Conservation (phyloP, 2,329 filamentous ascomycete species). For the Fusarium drepaniforme region DNA sequence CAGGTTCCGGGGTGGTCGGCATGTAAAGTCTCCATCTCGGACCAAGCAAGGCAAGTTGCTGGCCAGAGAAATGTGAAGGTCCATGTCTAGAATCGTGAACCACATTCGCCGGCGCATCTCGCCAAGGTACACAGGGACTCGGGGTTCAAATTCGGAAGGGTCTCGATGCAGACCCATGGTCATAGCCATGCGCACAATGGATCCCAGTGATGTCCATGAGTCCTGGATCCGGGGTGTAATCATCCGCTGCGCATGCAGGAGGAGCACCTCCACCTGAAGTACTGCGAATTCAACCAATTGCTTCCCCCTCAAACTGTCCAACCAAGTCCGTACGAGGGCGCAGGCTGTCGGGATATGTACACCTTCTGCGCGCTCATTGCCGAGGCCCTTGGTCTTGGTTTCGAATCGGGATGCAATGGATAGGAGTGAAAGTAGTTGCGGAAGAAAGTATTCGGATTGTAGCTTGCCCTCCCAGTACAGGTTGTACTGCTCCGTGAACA, state of each 20-base stretch:
- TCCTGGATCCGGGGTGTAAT: constrained; percentile 64
- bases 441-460: constrained; percentile 63
- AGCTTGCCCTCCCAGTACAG: constrained; percentile 63
- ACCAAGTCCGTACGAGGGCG: constrained; percentile 65
- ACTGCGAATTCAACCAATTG: constrained; percentile 65
- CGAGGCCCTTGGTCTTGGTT: constrained; percentile 62
- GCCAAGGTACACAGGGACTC: constrained; percentile 63
- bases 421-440: constrained; percentile 64
- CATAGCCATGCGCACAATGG: constrained; percentile 69
- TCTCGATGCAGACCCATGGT: constrained; percentile 70
- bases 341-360: constrained; percentile 70
- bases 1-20: constrained; percentile 64
- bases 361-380: constrained; percentile 64
- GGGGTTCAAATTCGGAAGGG: constrained; percentile 63
- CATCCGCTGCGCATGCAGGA: constrained; percentile 65
- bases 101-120: constrained; percentile 67
- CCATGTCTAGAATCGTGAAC: constrained; percentile 69
- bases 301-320: constrained; percentile 64
- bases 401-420: constrained; percentile 67
- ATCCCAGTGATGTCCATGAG: constrained; percentile 67
- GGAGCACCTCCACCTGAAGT: constrained; percentile 66
- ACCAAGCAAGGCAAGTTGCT: constrained; percentile 65
- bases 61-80: constrained; percentile 66
- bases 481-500: constrained; percentile 64
- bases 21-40: constrained; percentile 66